Evolutionary conservation across 2,329 filamentous ascomycete species (phyloP).

Genomic region (Calonectria leucothoes): DNA sequence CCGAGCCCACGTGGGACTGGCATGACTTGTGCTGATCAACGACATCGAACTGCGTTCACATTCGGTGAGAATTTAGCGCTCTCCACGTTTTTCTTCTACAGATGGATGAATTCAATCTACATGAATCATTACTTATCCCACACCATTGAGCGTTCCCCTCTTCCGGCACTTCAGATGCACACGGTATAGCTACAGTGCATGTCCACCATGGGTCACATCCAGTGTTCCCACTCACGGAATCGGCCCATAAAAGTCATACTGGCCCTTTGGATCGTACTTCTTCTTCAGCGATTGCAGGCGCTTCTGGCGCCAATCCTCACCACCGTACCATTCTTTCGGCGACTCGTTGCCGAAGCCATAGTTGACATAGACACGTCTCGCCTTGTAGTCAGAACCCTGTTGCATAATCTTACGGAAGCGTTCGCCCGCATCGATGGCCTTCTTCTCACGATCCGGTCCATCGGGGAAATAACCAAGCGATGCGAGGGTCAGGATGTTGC

Average conservation of each 20-base stretch:
- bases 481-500: conserved; percentile 35
- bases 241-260: conserved; percentile 58
- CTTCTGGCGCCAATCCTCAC: conserved; percentile 59
- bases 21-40: not conserved
- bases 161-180: not conserved
- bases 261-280: conserved; percentile 59
- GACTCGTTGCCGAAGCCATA: conserved; percentile 63
- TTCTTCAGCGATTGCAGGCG: conserved; percentile 58
- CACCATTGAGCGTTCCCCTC: not conserved
- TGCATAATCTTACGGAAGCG: conserved; percentile 30
- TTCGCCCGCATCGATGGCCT: conserved; percentile 29
- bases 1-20: not conserved
- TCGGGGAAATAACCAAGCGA: conserved; percentile 34
- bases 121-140: not conserved
- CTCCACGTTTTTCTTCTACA: not conserved
- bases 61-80: not conserved
- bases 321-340: conserved; percentile 57
- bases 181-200: not conserved
- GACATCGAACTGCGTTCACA: not conserved
- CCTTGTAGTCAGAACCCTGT: conserved; percentile 1
- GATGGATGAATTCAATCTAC: not conserved
- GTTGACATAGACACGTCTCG: conserved; percentile 56
- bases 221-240: conserved; percentile 13
- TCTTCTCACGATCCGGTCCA: conserved; percentile 19
- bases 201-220: not conserved